Base-by-base conservation (phyloP, 441 rosid genomes). In the Erysimum cheiri region DNA sequence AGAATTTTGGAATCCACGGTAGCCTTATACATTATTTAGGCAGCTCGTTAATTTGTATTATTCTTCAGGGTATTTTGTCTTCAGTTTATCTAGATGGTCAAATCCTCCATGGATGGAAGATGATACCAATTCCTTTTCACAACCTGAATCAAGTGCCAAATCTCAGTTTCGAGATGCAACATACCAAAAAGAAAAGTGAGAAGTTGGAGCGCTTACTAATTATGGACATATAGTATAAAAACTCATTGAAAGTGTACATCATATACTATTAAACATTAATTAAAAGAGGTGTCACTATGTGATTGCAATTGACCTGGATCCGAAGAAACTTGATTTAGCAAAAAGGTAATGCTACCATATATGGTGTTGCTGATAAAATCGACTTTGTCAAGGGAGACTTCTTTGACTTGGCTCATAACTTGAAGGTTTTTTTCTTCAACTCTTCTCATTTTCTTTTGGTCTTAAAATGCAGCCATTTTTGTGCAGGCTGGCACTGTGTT, bases 361-460 rank as follows among this genome's bases (percentile, higher is more conserved):
- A 92, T 73, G 97, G 88, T 62, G 93, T 92, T 66, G 81, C 76
- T 74, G 90, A 85, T 77, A 80, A 59, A 50, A 92, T 94, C 73
- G 96, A 94, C 80, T 94, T 94, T 68, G 44, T 92, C 22, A 77
- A 41, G 28, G 99, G 96, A 37, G 90, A 92, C 82, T 90, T 85
- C 72, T 95, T 92, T 72, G 72, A 65, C 49, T 74, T 92, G 84
- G 96, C 99, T 0, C 84, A 84, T 65, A 81, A 73, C 60, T 79
- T 92, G 75, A 89, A 92, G 98, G 98, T 88, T 78, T 35, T 59
- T 50, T 43, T 0, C 22, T 67, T 59, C 6, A 28, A 67, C 56
- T 41, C 33, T 10, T 32, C 48, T 66, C 15, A 66, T 8, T 13
- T 13, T 17, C 2, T 46, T 17, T 59, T 33, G 60, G 57, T 52